phyloP scores from a whole-genome alignment of 2,329 filamentous ascomycete species.

The Fusarium irregulare region DNA sequence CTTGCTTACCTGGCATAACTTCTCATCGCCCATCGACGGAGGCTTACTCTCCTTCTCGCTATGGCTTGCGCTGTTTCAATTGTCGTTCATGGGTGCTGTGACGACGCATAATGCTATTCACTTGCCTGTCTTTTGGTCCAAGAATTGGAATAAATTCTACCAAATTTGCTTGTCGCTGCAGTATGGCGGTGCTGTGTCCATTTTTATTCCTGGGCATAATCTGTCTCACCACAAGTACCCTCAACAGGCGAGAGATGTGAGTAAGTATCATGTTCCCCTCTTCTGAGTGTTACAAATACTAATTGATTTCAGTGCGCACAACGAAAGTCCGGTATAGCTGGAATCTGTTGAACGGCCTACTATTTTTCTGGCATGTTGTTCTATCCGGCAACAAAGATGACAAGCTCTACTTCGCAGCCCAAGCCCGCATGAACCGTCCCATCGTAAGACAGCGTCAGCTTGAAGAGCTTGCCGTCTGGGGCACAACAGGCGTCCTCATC shows the following conservation, averaged over 20 bases:
- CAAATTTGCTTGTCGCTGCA: slow-evolving; percentile 26
- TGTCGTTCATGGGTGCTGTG: slow-evolving; percentile 23
- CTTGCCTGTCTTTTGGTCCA: slow-evolving; percentile 13
- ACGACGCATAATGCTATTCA: slow-evolving; percentile 26
- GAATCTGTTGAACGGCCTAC: slow-evolving; percentile 16
- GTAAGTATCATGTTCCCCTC: not conserved
- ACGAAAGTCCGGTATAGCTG: slow-evolving; percentile 28
- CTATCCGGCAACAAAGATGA: slow-evolving; percentile 17
- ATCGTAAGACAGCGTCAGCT: slow-evolving; percentile 14
- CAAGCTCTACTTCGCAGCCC: slow-evolving; percentile 17
- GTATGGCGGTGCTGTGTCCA: slow-evolving; percentile 18
- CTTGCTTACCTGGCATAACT: slow-evolving; percentile 14
- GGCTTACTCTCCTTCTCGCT: slow-evolving; percentile 7
- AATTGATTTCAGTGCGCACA: slow-evolving; percentile 26
- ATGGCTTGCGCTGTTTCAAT: slow-evolving; percentile 23
- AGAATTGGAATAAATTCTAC: slow-evolving; percentile 27
- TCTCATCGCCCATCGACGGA: slow-evolving; percentile 7
- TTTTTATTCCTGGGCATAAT: slow-evolving; percentile 24
- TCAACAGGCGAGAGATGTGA: slow-evolving; percentile 23
- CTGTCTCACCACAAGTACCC: slow-evolving; percentile 28
- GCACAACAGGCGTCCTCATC: slow-evolving; percentile 2
- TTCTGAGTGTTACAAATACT: rapidly evolving
- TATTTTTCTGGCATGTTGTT: slow-evolving; percentile 26
- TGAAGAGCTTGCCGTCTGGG: slow-evolving; percentile 22
- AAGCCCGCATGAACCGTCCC: slow-evolving; percentile 18